Evolutionary conservation across 2,329 filamentous ascomycete species (phyloP).

Genomic region (Chaetomiaceae sp.): DNA sequence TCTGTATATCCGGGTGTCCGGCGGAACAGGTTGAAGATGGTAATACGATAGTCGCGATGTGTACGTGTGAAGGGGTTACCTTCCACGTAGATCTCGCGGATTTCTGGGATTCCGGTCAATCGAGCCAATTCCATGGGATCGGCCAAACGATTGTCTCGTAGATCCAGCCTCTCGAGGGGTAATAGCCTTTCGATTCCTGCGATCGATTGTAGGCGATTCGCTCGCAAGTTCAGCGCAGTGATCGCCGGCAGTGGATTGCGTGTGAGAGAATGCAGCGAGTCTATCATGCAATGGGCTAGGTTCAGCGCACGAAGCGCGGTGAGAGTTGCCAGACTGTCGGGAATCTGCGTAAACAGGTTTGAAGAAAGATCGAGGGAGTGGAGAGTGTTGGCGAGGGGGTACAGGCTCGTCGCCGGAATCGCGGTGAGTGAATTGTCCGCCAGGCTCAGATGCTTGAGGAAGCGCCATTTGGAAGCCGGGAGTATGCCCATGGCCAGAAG

Average conservation of each 20-base stretch:
- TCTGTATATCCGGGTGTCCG: constrained; percentile 84
- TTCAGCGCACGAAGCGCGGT: constrained; percentile 89
- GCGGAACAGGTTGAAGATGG: constrained; percentile 94
- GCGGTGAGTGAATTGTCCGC: constrained; percentile 86
- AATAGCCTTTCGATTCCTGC: constrained; percentile 85
- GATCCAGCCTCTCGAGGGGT: constrained; percentile 82
- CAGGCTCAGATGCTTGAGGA: constrained; percentile 84
- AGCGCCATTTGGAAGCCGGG: constrained; percentile 88
- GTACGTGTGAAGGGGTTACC: constrained; percentile 90
- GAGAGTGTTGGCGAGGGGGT: constrained; percentile 79
- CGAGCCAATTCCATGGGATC: constrained; percentile 88
- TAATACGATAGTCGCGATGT: constrained; percentile 77
- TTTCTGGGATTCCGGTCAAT: constrained; percentile 83
- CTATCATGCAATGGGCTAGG: constrained; percentile 96
- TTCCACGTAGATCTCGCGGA: constrained; percentile 87
- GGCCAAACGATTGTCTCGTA: constrained; percentile 85
- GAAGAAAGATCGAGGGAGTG: constrained; percentile 89
- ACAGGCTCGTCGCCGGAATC: constrained; percentile 69
- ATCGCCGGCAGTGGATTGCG: constrained; percentile 88
- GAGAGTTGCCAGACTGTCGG: constrained; percentile 80
- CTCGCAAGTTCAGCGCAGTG: constrained; percentile 84
- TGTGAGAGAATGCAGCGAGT: constrained; percentile 81
- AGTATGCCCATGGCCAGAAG: constrained; percentile 67
- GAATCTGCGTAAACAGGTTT: constrained; percentile 91
- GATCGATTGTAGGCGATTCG: constrained; percentile 80